These are phyloP conservation scores for Salmacisia buchloeana DNA, from an alignment of 1,284 basidiomycete genomes.

Conservation along the genomic window DNA sequence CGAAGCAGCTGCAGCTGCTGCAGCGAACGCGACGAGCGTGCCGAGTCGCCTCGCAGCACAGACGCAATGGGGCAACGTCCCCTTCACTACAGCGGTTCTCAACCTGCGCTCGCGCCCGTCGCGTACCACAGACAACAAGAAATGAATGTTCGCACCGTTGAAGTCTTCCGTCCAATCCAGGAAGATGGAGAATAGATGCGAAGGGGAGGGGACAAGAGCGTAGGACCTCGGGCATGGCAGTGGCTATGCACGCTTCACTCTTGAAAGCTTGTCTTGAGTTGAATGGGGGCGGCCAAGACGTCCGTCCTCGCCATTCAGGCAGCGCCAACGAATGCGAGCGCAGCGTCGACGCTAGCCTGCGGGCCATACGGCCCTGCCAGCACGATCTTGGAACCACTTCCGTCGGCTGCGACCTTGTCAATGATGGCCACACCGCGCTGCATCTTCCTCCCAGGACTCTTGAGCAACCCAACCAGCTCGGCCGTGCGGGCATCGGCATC, in stretches of 20 bases:
- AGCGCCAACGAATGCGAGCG: not conserved
- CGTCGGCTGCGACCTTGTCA: not conserved
- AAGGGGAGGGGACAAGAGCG: too few relatives aligned
- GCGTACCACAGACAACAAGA: too few relatives aligned
- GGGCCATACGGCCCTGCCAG: not conserved
- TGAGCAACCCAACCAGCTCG: constrained; percentile 1
- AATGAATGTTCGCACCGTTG: too few relatives aligned
- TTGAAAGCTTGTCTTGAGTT: too few relatives aligned
- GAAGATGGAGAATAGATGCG: too few relatives aligned
- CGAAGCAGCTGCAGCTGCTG: not conserved
- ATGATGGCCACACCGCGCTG: not conserved
- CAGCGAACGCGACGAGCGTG: not conserved
- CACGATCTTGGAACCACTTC: not conserved
- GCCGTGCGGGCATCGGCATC: not conserved
- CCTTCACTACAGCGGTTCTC: not conserved
- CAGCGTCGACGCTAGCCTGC: not conserved
- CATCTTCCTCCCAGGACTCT: not conserved
- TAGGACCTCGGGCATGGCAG: too few relatives aligned
- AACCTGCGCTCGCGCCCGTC: not conserved
- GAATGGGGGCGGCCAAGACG: too few relatives aligned
- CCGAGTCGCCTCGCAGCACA: not conserved
- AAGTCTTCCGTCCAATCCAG: too few relatives aligned
- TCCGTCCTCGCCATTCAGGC: not conserved
- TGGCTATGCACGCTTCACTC: too few relatives aligned
- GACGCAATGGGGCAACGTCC: not conserved